Conservation (phyloP, 2,329 filamentous ascomycete genomes). For the Colletotrichum sp. region DNA sequence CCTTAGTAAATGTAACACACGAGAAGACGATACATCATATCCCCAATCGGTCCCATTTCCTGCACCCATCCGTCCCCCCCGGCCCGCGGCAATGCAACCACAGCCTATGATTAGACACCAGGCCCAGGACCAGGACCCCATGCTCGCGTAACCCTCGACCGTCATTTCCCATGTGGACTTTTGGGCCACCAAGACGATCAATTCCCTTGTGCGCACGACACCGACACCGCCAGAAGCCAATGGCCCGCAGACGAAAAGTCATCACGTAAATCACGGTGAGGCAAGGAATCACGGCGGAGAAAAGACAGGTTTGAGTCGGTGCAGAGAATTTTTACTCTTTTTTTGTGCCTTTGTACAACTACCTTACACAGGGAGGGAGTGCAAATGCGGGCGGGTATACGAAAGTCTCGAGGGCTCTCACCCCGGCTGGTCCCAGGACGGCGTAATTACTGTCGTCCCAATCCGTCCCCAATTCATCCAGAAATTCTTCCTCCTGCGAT, state of each 20-base stretch:
- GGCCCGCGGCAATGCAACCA: neutral
- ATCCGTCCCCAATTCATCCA: neutral
- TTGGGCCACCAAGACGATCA: neutral
- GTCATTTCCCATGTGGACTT: constrained; percentile 3
- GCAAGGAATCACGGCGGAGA: neutral
- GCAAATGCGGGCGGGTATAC: constrained; percentile 9
- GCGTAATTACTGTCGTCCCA: neutral
- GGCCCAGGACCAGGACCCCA: neutral
- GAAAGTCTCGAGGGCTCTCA: constrained; percentile 1
- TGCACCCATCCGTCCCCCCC: neutral
- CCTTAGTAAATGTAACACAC: too few species aligned
- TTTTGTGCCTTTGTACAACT: constrained; percentile 44
- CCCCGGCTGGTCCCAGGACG: constrained; percentile 3
- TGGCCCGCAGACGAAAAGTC: neutral
- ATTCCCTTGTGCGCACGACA: neutral
- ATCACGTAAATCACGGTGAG: neutral
- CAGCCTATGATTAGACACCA: neutral
- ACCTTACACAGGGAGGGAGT: constrained; percentile 37
- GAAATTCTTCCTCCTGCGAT: constrained; percentile 4
- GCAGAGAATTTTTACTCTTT: constrained; percentile 37
- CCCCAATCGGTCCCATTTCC: neutral
- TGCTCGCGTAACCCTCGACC: neutral
- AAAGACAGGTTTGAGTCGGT: neutral
- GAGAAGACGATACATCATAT: neutral
- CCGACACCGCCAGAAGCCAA: neutral